Percentiles rank a stretch among this genome's conserved stretches.
Conservation (phyloP, 371 early-diverging fungal species). For the Polyrhizophydium stewartii region DNA sequence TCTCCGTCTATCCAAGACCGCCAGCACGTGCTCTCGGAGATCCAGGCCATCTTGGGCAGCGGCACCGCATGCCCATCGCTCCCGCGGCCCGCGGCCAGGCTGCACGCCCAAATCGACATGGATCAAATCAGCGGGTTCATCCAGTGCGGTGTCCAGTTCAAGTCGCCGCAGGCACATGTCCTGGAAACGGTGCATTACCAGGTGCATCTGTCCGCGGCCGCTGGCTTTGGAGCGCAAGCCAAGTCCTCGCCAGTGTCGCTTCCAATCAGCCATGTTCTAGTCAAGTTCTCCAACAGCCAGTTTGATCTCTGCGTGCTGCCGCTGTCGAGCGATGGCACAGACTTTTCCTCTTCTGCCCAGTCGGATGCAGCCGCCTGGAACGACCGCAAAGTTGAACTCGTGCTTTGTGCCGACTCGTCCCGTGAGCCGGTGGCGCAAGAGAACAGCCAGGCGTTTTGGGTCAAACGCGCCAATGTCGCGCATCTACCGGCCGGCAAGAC, state of each 20-base stretch:
- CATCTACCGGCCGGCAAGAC: conserved; percentile 47
- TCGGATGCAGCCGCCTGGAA: neutral
- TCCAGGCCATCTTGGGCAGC: conserved; percentile 3
- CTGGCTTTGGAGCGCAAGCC: no score
- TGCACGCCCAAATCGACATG: conserved; percentile 55
- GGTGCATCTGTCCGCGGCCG: conserved; percentile 20
- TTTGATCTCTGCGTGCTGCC: conserved; percentile 54
- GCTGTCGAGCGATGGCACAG: conserved; percentile 32
- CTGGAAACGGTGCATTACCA: neutral
- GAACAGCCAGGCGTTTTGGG: conserved; percentile 18
- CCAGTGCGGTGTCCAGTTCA: conserved; percentile 30
- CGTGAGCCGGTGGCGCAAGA: neutral
- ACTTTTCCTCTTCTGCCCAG: neutral
- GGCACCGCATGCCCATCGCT: conserved; percentile 7
- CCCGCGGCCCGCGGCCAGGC: neutral
- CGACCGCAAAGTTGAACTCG: no score
- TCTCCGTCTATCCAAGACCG: neutral
- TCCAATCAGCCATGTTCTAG: conserved; percentile 12
- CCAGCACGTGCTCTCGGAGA: neutral
- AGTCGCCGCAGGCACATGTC: conserved; percentile 24
- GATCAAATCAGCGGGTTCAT: conserved; percentile 65
- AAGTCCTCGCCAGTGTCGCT: conserved; percentile 13
- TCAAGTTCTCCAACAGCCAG: conserved; percentile 31
- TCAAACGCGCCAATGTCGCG: conserved; percentile 40
- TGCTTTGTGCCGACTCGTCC: no score